Evolutionary conservation across 2,329 filamentous ascomycete species (phyloP), one percentile per base, ranked within the genome.

Genomic region (Trichoderma asperellum): DNA sequence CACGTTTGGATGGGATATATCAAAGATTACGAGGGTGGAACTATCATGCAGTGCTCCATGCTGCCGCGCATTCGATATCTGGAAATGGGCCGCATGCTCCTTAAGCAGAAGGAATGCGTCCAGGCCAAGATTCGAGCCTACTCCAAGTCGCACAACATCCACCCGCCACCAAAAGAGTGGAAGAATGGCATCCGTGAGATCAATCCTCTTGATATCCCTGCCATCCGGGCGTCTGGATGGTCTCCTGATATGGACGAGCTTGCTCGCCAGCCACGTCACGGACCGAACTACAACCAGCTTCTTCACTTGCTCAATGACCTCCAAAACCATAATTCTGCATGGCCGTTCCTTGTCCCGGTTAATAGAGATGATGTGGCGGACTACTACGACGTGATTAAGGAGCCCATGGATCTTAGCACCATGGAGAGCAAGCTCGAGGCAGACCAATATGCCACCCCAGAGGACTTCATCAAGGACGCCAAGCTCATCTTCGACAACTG

Each of bases 1-100:
- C 89, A 91, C 2, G 90, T 93, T 4, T 99, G 96, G 96, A 98
- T 98, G 96, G 96, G 96, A 2, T 99, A 98, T 76, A 99, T 99
- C 83, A 99, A 99, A 79, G 96, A 99, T 79, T 99, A 99, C 79
- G 96, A 99, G 81, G 96, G 96, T 69, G 96, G 96, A 70, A 99
- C 96, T 0, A 97, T 99, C 71, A 99, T 99, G 96, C 96, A 99
- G 82, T 99, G 96, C 77, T 93, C 92, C 64, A 98, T 99, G 96
- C 87, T 99, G 24, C 95, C 95, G 8, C 92, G 92, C 72, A 93
- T 98, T 67, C 92, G 96, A 61, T 99, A 99, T 80, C 89, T 99
- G 6, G 95, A 99, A 79, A 89, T 90, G 76, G 92, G 93, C 3
- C 91, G 94, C 72, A 97, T 99, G 93, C 86, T 99, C 2, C 87